Evolutionary conservation across 2,329 filamentous ascomycete species (phyloP).

Genomic region (Monosporascus sp.): DNA sequence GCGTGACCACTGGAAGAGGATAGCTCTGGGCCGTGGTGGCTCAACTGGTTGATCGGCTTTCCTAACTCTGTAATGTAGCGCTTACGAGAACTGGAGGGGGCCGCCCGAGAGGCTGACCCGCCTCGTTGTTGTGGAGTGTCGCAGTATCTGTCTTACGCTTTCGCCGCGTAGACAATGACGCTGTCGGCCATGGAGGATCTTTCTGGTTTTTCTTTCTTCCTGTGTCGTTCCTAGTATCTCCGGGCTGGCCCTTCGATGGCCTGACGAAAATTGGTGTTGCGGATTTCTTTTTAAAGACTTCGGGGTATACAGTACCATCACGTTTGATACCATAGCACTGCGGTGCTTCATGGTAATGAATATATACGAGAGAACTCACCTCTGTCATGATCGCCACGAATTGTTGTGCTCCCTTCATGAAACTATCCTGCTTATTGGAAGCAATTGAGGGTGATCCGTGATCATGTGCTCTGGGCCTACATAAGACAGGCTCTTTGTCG

Average conservation of each 20-base stretch:
- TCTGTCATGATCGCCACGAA: too few relatives aligned
- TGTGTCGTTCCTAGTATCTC: conserved; percentile 14
- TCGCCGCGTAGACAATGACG: conserved; percentile 17
- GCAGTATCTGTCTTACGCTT: conserved; percentile 21
- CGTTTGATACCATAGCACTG: too few relatives aligned
- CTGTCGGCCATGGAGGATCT: conserved; percentile 15
- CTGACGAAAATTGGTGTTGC: conserved; percentile 1
- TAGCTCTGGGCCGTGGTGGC: conserved; percentile 39
- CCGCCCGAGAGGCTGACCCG: conserved; percentile 15
- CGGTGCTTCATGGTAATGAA: too few relatives aligned
- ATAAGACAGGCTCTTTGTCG: too few relatives aligned
- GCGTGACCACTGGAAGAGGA: conserved; percentile 59
- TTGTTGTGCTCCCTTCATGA: too few relatives aligned
- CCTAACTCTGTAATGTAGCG: conserved; percentile 13
- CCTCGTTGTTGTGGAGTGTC: conserved; percentile 15
- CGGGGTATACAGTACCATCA: not conserved
- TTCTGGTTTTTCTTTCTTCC: conserved; percentile 9
- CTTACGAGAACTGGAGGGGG: conserved; percentile 29
- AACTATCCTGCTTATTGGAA: too few relatives aligned
- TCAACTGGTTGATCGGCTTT: conserved; percentile 23
- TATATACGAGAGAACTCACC: too few relatives aligned
- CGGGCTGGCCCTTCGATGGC: not conserved
- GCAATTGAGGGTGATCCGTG: too few relatives aligned
- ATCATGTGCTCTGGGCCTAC: too few relatives aligned
- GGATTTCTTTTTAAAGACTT: not conserved